Evolutionary conservation across 805 yeast species (phyloP).

Genomic region (Pichia eremophila): DNA sequence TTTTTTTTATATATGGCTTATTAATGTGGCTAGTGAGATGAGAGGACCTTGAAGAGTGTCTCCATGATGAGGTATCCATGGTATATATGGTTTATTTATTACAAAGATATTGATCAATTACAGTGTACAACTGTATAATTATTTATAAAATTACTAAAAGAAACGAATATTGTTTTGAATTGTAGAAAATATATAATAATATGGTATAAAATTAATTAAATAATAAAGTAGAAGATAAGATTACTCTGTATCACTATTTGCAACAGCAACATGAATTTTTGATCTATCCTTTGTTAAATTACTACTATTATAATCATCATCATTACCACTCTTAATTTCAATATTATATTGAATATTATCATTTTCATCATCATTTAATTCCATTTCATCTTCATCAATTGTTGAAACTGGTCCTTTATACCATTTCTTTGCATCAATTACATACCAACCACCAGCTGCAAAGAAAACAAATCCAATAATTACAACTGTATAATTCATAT

Average conservation of each 20-base stretch:
- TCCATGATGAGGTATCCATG: no score
- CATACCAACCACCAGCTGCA: conserved; percentile 35
- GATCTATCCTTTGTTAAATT: not conserved
- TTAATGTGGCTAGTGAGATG: not conserved
- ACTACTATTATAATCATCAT: not conserved
- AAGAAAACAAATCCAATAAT: conserved; percentile 35
- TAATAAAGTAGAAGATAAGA: conserved; percentile 17
- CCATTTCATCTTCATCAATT: conserved; percentile 26
- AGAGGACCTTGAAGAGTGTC: no score
- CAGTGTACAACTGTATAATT: no score
- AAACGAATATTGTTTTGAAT: no score
- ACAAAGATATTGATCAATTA: no score
- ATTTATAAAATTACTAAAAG: no score
- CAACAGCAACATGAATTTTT: not conserved
- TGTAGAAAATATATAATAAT: no score
- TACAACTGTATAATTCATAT: conserved; percentile 49
- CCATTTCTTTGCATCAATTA: conserved; percentile 43
- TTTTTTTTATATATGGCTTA: no score
- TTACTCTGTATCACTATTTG: not conserved
- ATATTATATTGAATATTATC: not conserved
- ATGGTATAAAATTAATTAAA: conserved; percentile 29
- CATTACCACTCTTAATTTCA: not conserved
- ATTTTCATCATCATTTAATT: conserved; percentile 15
- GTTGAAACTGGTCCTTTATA: conserved; percentile 46
- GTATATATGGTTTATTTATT: no score